These are phyloP conservation scores for Monilinia aucupariae DNA, from an alignment of 2,329 filamentous ascomycete genomes.

Conservation along the genomic window DNA sequence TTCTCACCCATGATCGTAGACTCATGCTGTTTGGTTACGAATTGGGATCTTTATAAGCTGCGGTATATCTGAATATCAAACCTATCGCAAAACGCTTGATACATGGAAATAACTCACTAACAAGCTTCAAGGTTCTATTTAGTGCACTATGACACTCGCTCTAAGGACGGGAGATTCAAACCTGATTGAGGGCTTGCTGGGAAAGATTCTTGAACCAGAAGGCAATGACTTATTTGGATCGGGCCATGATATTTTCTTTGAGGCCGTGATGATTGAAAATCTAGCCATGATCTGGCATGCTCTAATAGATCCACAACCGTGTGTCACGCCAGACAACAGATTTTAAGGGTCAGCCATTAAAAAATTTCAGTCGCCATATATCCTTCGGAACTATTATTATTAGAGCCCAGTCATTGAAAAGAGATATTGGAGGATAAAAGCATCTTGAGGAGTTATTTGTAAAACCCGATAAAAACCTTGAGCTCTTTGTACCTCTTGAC, in stretches of 20 bases:
- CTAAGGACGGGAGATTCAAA: constrained; percentile 15
- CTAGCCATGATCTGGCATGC: too few relatives aligned
- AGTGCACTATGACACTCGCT: constrained; percentile 15
- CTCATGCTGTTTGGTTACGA: neutral
- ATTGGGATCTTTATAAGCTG: neutral
- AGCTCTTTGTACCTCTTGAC: neutral
- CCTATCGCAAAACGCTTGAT: neutral
- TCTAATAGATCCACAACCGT: too few relatives aligned
- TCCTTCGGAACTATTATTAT: too few relatives aligned
- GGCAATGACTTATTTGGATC: too few relatives aligned
- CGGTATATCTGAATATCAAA: neutral
- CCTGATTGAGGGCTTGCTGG: constrained; percentile 17
- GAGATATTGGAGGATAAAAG: too few relatives aligned
- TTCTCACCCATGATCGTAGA: accelerated
- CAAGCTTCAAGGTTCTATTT: neutral
- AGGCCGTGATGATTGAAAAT: constrained; percentile 2
- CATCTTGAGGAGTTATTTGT: neutral
- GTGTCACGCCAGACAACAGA: too few relatives aligned
- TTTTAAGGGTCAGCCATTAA: too few relatives aligned
- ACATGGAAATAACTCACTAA: neutral
- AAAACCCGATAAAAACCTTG: neutral
- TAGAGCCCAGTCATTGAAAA: too few relatives aligned
- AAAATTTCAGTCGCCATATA: too few relatives aligned
- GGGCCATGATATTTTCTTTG: neutral
- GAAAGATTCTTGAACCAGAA: neutral